These are phyloP conservation scores for Gypsophila paniculata DNA, from an alignment of 179 eudicot species.

Conservation along the genomic window DNA sequence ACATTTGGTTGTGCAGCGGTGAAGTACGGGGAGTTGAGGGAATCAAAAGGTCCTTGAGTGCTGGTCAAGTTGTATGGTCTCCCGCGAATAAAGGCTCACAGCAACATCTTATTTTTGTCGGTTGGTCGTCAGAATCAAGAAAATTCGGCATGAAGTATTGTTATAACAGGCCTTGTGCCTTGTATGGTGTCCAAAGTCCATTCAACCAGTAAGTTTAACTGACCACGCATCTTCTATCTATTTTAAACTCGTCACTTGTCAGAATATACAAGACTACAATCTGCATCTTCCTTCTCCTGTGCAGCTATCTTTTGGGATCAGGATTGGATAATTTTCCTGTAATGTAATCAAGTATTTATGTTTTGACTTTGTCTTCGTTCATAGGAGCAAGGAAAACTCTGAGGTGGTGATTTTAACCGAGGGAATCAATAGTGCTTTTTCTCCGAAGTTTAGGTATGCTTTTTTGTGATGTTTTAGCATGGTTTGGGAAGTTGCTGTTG, in stretches of 20 bases:
- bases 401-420: conserved; percentile 44
- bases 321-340: neutral
- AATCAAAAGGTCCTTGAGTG: conserved; percentile 59
- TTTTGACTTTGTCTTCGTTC: conserved; percentile 19
- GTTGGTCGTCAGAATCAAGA: conserved; percentile 68
- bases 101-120: conserved; percentile 76
- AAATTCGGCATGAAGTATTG: conserved; percentile 90
- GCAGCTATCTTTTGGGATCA: conserved; percentile 14
- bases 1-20: conserved; percentile 54
- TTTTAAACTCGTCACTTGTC: neutral
- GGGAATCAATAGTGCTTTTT: conserved; percentile 72
- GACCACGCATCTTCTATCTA: conserved; percentile 32
- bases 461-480: neutral
- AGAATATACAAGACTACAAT: neutral
- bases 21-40: conserved; percentile 64
- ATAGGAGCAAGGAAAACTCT: conserved; percentile 44
- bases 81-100: conserved; percentile 46
- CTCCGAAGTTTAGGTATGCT: conserved; percentile 80
- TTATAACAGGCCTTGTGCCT: conserved; percentile 77
- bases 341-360: neutral
- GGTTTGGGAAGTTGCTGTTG: neutral
- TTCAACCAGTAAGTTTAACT: conserved; percentile 35
- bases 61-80: conserved; percentile 91
- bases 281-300: neutral
- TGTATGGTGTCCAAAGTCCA: conserved; percentile 65